phyloP scores from a whole-genome alignment of 768 basidiomycete species.

The Pleurotus ostreatus region DNA sequence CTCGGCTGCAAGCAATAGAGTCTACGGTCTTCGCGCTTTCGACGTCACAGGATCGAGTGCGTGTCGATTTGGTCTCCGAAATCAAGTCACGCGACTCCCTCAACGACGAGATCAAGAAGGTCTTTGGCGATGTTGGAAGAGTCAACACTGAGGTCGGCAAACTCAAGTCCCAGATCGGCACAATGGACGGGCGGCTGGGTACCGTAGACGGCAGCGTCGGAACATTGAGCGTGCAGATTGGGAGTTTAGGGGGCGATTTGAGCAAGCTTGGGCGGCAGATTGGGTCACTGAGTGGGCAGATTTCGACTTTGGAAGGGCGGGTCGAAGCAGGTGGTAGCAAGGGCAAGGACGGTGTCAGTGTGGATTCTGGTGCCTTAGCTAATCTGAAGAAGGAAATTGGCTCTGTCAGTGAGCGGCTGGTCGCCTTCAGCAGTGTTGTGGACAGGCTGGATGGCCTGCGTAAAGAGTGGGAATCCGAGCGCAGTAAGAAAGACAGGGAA shows the following conservation, averaged over 20 bases:
- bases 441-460: neutral
- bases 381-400: neutral
- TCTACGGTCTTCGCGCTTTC: slow-evolving; percentile 57
- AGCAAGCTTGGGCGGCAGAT: slow-evolving; percentile 5
- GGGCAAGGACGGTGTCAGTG: slow-evolving; percentile 6
- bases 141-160: slow-evolving; percentile 34
- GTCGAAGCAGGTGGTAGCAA: slow-evolving; percentile 14
- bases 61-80: slow-evolving; percentile 50
- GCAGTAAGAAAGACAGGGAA: neutral
- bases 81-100: slow-evolving; percentile 48
- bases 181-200: slow-evolving; percentile 41
- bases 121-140: slow-evolving; percentile 3
- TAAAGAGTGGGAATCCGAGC: neutral
- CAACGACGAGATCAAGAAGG: slow-evolving; percentile 43
- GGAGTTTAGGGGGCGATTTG: slow-evolving; percentile 23
- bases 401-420: neutral
- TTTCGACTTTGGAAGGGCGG: slow-evolving; percentile 22
- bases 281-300: slow-evolving; percentile 16
- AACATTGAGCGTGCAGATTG: slow-evolving; percentile 28
- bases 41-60: slow-evolving; percentile 46
- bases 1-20: slow-evolving; percentile 62
- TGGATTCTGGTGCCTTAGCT: neutral
- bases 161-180: slow-evolving; percentile 12
- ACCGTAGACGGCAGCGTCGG: slow-evolving; percentile 12
- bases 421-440: neutral